Base-by-base conservation (phyloP, 2,329 filamentous ascomycete genomes). In the Stenocarpella maydis region DNA sequence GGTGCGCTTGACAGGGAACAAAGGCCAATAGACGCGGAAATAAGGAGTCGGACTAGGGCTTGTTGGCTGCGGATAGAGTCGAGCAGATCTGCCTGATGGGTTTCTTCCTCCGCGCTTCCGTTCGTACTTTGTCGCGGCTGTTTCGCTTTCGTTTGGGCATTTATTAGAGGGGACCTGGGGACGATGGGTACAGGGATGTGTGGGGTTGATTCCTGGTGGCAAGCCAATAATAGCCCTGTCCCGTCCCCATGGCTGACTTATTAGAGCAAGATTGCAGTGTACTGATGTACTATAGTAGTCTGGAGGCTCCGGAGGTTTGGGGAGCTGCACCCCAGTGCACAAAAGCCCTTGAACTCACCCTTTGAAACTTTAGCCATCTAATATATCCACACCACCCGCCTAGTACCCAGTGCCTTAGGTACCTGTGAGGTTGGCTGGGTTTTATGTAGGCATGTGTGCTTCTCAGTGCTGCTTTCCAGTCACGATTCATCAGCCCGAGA, bases 161-260 rank as follows among this genome's bases (percentile, higher is more conserved):
- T 58, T 50, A 54, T 50, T 41, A 26, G 3, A 58, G 37, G 65
- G 45, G 31, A 28, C 17, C 49, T 21, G 52, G 31, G 21, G 65
- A 49, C 37, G 52, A 63, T 49, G 43, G 41, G 43, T 37, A 26
- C 58, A 63, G 58, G 41, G 14, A 63, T n/a, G 28, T 63, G 58
- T 63, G 58, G 58, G 58, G 58, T 63, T 34, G 19, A 50, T 67
- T 67, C 45, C 21, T 26, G 41, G 28, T 58, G 43, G 28, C 53
- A 49, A n/a, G 65, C 65, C 65, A 67, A 67, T 67, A 67, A 67
- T 67, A 21, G 41, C 53, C 28, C 31, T 50, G 12, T 37, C n/a
- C n/a, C 58, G 37, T 17, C 2, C 41, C 26, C n/a, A 24, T 34
- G 26, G 17, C 41, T 67, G 52, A 54, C 65, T 50, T 26, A 37